Evolutionary conservation across 208 protist species (phyloP), one percentile per base, ranked within the genome.

Genomic region (Trypanosoma congolense): DNA sequence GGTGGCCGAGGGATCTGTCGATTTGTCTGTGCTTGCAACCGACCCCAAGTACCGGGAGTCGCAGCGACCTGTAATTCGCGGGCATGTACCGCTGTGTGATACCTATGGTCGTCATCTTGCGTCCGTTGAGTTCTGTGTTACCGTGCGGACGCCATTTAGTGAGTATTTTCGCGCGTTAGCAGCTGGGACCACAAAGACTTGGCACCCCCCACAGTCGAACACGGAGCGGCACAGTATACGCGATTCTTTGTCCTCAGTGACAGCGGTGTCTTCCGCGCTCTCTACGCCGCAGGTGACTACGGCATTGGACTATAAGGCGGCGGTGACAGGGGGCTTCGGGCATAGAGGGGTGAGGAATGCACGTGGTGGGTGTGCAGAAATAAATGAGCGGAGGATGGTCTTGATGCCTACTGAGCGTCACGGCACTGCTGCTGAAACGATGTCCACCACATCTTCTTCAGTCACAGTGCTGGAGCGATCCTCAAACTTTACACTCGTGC

Each of bases 101-200:
- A 56, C 66, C 1, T 44, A 52, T 18, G 73, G 74, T 10, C 51
- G 75, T 21, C 88, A 92, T 61, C 47, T 95, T 40, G 88, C 88
- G 6, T 95, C 88, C 9, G 56, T 95, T 0, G 88, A 95, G 71
- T 91, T 92, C 42, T 52, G 50, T 3, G 66, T 95, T 14, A 88
- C 81, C 0, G 88, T 87, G 16, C 79, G 85, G 9, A 71, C 70
- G 5, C 77, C 85, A n/a, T 91, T 90, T 61, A 71, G 73, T 18
- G 61, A 66, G 1, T 55, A 62, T 12, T 95, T 95, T 54, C 56
- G 70, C 45, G 60, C 68, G 22, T 65, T 88, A 47, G 74, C 83
- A 30, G 48, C 65, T 24, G 66, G 74, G 18, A 50, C 61, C 12
- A 40, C 36, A 33, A 54, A 42, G 28, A 25, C 41, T 10, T 49